Conservation (phyloP, 2,329 filamentous ascomycete genomes). For the Fusarium sp. region DNA sequence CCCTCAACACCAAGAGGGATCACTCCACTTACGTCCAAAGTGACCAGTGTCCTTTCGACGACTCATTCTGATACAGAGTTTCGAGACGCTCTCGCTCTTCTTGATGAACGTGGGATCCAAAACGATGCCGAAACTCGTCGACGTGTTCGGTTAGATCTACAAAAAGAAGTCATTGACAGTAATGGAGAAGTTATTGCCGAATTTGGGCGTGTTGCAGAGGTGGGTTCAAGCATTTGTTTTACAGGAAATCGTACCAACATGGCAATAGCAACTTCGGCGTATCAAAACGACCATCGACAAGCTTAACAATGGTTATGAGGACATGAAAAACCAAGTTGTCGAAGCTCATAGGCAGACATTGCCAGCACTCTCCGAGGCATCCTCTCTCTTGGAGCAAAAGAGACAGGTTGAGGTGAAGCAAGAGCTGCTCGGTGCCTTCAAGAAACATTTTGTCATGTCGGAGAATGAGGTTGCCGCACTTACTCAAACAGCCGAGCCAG, state of each 20-base stretch:
- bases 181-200: constrained; percentile 89
- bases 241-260: constrained; percentile 37
- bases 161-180: constrained; percentile 91
- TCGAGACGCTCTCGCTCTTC: constrained; percentile 78
- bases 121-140: constrained; percentile 83
- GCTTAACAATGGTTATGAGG: constrained; percentile 80
- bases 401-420: constrained; percentile 81
- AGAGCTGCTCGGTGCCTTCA: constrained; percentile 78
- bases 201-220: constrained; percentile 89
- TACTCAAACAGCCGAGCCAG: constrained; percentile 80
- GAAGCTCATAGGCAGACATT: constrained; percentile 78
- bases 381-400: constrained; percentile 75
- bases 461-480: constrained; percentile 80
- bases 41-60: constrained; percentile 85
- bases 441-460: constrained; percentile 81
- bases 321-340: constrained; percentile 80
- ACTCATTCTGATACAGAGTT: constrained; percentile 95
- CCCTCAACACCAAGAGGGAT: constrained; percentile 55
- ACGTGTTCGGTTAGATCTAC: constrained; percentile 80
- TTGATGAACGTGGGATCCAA: constrained; percentile 74
- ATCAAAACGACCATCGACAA: constrained; percentile 81
- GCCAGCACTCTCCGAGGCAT: constrained; percentile 79
- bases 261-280: constrained; percentile 78
- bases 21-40: constrained; percentile 80
- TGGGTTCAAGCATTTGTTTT: constrained; percentile 52